Conservation (phyloP, 2,329 filamentous ascomycete species). For the Beauveria sp. region DNA sequence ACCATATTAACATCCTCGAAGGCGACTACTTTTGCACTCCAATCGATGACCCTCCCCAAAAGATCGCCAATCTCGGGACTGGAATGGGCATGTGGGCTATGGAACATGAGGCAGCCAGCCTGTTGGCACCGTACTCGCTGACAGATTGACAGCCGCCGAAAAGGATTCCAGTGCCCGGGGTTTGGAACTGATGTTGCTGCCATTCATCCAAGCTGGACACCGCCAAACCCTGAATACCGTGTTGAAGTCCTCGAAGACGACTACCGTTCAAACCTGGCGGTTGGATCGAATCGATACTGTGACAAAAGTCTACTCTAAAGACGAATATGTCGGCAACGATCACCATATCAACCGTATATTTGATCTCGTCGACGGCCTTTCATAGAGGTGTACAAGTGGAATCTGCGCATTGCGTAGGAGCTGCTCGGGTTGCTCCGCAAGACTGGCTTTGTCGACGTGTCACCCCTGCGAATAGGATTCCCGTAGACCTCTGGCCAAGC, state of each 20-base stretch:
- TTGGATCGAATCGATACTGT: conserved; percentile 31
- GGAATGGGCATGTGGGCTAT: conserved; percentile 50
- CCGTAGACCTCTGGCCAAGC: conserved; percentile 32
- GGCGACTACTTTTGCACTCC: conserved; percentile 36
- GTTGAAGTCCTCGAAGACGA: conserved; percentile 31
- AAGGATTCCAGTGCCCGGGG: conserved; percentile 36
- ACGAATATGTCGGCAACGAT: conserved; percentile 20
- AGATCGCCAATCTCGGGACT: conserved; percentile 43
- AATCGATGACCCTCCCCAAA: conserved; percentile 37
- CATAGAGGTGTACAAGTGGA: conserved; percentile 27
- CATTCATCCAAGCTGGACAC: conserved; percentile 39
- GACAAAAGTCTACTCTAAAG: conserved; percentile 23
- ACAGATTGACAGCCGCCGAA: conserved; percentile 33
- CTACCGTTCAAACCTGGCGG: conserved; percentile 29
- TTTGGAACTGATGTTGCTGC: conserved; percentile 37
- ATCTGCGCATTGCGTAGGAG: conserved; percentile 21
- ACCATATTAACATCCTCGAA: conserved; percentile 38
- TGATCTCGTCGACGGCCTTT: conserved; percentile 25
- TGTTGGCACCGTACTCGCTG: not conserved
- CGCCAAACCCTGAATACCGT: conserved; percentile 49
- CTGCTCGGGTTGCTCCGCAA: conserved; percentile 23
- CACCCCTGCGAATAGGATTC: conserved; percentile 20
- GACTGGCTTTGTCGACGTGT: conserved; percentile 28
- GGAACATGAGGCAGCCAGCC: conserved; percentile 29
- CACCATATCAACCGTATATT: conserved; percentile 28